Conservation (phyloP, 495 filamentous ascomycete species). For the Aspergillus funiculosus region DNA sequence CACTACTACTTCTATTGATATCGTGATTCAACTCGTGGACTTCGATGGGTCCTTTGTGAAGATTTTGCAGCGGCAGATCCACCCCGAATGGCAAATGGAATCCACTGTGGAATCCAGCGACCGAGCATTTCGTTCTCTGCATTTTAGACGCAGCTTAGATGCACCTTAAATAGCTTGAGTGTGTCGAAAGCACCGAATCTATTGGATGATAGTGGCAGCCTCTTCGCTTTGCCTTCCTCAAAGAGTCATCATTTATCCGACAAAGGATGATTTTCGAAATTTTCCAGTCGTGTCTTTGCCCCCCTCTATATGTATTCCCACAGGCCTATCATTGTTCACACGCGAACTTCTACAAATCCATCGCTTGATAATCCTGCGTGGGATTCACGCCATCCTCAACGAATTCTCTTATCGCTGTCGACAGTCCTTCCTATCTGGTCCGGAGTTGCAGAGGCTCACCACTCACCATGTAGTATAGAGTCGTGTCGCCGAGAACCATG, state of each 20-base stretch:
- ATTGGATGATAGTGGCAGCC: neutral
- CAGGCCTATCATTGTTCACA: neutral
- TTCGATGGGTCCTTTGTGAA: neutral
- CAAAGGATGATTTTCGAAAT: neutral
- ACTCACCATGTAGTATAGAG: neutral
- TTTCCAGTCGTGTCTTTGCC: neutral
- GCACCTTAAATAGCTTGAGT: neutral
- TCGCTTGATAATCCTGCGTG: neutral
- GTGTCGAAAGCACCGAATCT: neutral
- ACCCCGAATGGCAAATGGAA: constrained; percentile 6
- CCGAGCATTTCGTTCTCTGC: neutral
- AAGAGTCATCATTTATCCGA: neutral
- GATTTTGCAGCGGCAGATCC: constrained; percentile 8
- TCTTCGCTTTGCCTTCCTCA: constrained; percentile 8
- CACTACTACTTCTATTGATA: too few relatives aligned
- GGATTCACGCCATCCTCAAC: neutral
- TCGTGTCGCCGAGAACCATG: constrained; percentile 11
- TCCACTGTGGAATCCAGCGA: neutral
- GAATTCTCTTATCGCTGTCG: neutral
- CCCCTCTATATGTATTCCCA: neutral
- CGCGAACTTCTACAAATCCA: neutral
- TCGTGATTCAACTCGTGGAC: too few relatives aligned
- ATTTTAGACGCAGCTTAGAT: neutral
- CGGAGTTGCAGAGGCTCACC: neutral
- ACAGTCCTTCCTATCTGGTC: neutral